Evolutionary conservation across 306 rosid species (phyloP), one percentile per base, ranked within the genome.

Genomic region (Trifolium fragiferum): DNA sequence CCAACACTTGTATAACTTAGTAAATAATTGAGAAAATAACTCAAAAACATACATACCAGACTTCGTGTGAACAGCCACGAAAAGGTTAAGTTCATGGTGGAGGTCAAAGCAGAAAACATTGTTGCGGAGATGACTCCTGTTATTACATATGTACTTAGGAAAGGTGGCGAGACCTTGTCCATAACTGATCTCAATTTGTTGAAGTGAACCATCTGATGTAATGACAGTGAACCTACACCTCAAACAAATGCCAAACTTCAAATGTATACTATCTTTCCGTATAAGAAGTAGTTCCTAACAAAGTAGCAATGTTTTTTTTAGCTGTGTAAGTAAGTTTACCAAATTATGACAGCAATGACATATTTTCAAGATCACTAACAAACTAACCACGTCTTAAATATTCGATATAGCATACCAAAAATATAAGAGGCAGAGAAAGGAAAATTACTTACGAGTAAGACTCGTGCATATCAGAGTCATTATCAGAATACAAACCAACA

Each of bases 181-280:
- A 76, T 76, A 81, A 81, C 84, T 83, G 66, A 92, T 85, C 85
- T 90, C 97, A 74, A 94, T 78, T 64, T 81, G 90, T 72, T 87
- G 90, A 81, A 92, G 82, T 35, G 82, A 94, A 74, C 99, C 96
- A 72, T 92, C 96, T 30, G 87, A 86, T 4, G 95, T 86, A 75
- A 94, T 74, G 74, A 89, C 35, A 47, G 82, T 74, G 81, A 94
- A 94, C 89, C 84, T 88, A 84, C 96, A 94, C 86, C 92, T 79
- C 85, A 87, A 84, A 82, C 35, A 84, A 70, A 70, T 74, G 65
- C 73, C 77, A 84, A 69, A 76, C 54, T 66, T 79, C 75, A 83
- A 68, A 72, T 25, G n/a, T 32, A 40, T 11, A 73, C 62, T 68
- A 69, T 35, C 58, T 68, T 14, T 72, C 75, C 40, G 38, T 67